Percentiles rank a stretch among this genome's conserved stretches.
Evolutionary conservation across 2,329 filamentous ascomycete genomes (phyloP).

Genomic region (Cadophora malorum): DNA sequence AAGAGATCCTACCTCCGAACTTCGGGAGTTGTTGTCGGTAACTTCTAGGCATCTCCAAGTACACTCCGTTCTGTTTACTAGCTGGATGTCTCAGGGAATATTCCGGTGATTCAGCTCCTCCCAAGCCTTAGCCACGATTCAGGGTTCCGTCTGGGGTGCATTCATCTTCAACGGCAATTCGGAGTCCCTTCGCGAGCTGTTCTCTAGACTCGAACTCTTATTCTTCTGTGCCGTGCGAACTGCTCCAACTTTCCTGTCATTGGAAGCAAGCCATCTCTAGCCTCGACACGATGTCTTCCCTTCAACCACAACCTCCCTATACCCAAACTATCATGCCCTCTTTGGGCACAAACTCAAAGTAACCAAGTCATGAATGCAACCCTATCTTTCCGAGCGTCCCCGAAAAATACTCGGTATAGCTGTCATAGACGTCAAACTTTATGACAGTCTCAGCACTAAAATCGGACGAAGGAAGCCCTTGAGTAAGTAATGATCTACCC

Average conservation of each 20-base stretch:
- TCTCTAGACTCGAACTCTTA: slow-evolving; percentile 6
- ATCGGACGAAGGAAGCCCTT: neutral
- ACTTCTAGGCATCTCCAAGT: neutral
- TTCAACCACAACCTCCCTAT: neutral
- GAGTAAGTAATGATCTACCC: slow-evolving; percentile 7
- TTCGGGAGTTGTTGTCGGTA: neutral
- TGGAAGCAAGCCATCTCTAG: neutral
- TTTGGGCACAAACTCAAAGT: neutral
- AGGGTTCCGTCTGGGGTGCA: neutral
- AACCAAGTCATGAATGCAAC: neutral
- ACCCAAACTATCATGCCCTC: neutral
- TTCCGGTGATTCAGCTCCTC: neutral
- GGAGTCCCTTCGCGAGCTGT: neutral
- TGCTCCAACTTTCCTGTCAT: slow-evolving; percentile 2
- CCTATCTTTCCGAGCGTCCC: neutral
- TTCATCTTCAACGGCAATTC: neutral
- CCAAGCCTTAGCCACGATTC: neutral
- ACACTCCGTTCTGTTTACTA: neutral
- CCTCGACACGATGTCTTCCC: neutral
- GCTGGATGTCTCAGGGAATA: neutral
- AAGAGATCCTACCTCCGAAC: neutral
- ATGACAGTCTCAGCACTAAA: neutral
- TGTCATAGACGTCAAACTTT: neutral
- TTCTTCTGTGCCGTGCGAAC: neutral
- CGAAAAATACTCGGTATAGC: neutral